Evolutionary conservation across 306 rosid genomes (phyloP).

Genomic region (Dryas octopetala): DNA sequence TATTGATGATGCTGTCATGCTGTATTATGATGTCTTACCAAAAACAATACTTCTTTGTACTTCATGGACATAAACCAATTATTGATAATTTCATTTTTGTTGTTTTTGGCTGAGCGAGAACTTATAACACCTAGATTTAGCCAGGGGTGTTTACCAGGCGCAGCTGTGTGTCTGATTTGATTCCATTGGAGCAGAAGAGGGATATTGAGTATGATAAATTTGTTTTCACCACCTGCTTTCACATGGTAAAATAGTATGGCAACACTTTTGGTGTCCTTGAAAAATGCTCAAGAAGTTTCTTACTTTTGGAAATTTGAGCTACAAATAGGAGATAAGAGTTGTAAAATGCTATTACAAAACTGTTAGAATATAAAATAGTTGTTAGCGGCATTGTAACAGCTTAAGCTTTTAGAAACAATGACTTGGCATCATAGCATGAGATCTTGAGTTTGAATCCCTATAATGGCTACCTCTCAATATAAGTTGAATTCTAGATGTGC

Average conservation of each 20-base stretch:
- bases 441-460: no score
- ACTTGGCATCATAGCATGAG: no score
- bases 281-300: background rate
- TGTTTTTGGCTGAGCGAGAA: background rate
- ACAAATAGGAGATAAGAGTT: background rate
- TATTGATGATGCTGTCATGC: background rate
- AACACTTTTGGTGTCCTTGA: background rate
- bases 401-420: no score
- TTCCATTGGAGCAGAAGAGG: background rate
- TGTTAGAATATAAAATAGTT: no score
- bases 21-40: background rate
- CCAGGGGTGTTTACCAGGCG: background rate
- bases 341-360: no score
- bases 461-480: background rate
- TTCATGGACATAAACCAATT: background rate
- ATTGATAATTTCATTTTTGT: background rate
- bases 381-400: no score
- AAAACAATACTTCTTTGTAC: background rate
- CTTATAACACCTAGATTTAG: background rate
- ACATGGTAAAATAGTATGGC: no score
- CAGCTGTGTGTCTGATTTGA: background rate
- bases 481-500: background rate
- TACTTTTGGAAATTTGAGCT: background rate
- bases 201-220: no score
- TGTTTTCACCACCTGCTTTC: no score